Evolutionary conservation across 148 eudicot species (phyloP), one percentile per base, ranked within the genome.

Genomic region (Suaeda aralocaspica): DNA sequence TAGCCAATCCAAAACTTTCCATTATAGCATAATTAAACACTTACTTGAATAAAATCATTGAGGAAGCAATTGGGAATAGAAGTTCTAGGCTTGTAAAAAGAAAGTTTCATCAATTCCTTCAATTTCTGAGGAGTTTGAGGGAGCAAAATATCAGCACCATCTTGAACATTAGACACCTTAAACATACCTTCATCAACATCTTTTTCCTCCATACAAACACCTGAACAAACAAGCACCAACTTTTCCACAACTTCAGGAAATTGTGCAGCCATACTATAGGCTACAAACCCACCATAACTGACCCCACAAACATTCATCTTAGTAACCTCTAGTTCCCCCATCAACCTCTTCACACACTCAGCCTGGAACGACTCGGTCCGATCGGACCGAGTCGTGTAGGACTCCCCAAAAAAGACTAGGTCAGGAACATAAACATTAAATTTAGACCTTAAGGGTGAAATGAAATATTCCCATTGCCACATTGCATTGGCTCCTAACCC

Each of bases 261-360:
- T 73, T 78, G 86, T 13, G 81, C 86, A 0, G 90, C 88, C 75
- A 87, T 59, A 64, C 83, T 76, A 33, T 87, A 87, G 13, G 74
- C 90, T 56, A 87, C 86, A 64, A 84, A 87, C 10, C 90, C 90
- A 2, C 90, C 90, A 22, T 87, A 84, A 67, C 90, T 87, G 12
- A 87, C 59, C 30, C 90, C 90, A 9, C 77, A 87, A 6, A 82
- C 76, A 39, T 58, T 76, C 84, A 82, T 80, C 51, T 52, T 62
- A 49, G 22, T 26, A 26, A 84, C 84, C n/a, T 72, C 76, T 2
- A 71, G 53, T 22, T 50, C 64, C 15, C 64, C 76, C 83, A 86
- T 76, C 55, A 67, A 13, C 26, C 61, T 26, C 86, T 72, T 74
- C 26, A 87, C 66, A 46, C 79, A 80, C 64, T 68, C 80, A 3